Percentiles rank a stretch among this genome's conserved stretches.
Evolutionary conservation across 768 basidiomycete genomes (phyloP).

Genomic region (Nidula microcarpa): DNA sequence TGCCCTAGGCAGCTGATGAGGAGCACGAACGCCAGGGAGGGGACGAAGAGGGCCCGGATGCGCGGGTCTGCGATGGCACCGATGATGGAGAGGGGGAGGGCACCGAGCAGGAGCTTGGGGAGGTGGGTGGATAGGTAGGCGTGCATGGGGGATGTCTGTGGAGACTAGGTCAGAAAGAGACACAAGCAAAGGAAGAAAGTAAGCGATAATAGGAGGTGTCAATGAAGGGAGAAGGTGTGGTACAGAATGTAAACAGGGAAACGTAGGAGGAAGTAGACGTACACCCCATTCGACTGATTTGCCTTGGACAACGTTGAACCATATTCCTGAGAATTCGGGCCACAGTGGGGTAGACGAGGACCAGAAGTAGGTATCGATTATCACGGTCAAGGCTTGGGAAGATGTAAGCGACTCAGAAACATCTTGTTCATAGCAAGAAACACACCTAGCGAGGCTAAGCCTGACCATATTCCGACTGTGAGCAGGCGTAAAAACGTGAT

Average conservation of each 20-base stretch:
- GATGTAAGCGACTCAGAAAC: neutral
- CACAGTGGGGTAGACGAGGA: conserved; percentile 55
- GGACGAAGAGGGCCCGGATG: conserved; percentile 46
- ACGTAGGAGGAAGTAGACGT: conserved; percentile 23
- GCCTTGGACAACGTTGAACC: conserved; percentile 85
- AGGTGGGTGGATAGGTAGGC: conserved; percentile 66
- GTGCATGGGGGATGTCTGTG: conserved; percentile 60
- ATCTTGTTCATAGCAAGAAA: neutral
- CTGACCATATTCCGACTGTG: conserved; percentile 46
- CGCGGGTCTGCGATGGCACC: conserved; percentile 46
- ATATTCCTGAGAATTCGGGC: conserved; percentile 80
- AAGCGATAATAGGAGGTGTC: neutral
- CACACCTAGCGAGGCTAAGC: conserved; percentile 51
- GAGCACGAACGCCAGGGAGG: conserved; percentile 49
- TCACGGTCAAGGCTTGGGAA: conserved; percentile 50
- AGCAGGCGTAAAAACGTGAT: conserved; percentile 41
- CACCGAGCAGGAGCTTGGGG: conserved; percentile 73
- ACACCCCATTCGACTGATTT: conserved; percentile 94
- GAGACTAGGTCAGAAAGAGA: conserved; percentile 16
- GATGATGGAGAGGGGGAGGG: conserved; percentile 58
- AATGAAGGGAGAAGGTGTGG: too few species aligned
- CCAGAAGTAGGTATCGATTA: conserved; percentile 90
- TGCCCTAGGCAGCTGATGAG: conserved; percentile 79
- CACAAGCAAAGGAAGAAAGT: conserved; percentile 1
- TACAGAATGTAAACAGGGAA: too few species aligned